Evolutionary conservation across 2,329 filamentous ascomycete genomes (phyloP), one percentile per base, ranked within the genome.

Genomic region (Diplocarpon rosae): DNA sequence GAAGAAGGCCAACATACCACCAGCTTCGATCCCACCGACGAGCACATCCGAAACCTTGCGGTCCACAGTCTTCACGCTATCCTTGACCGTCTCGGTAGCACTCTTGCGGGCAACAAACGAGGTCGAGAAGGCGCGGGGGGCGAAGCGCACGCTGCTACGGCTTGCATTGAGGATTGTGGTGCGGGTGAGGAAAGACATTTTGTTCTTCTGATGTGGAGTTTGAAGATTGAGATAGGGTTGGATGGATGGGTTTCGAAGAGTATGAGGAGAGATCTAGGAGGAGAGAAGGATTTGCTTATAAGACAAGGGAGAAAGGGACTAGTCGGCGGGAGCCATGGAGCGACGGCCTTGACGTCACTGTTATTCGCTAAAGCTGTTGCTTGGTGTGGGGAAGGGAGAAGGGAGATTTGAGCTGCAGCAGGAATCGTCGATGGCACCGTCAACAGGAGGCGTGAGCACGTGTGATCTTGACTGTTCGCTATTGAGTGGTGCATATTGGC

Each of bases 1-100:
- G 15, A 15, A 15, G 15, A 28, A 30, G 15, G 31, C 16, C 20
- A n/a, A 67, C 72, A 47, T 66, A 80, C 78, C 62, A 39, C 72
- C 71, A 37, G 67, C 65, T 53, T 82, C 68, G 58, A 83, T 77
- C 13, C 75, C 76, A 32, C 76, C 73, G 24, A 80, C 72, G 14
- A 82, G 58, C 59, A 77, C 80, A 59, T 78, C 72, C 47, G 72
- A 71, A 34, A 82, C 74, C 39, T 65, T 69, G 27, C 75, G 69
- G 64, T 82, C 75, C 5, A 79, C 74, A 5, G 63, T 65, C 63
- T 80, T 78, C 46, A 75, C 62, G 3, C 69, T 69, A 49, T 81
- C 76, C 63, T 80, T 82, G 54, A 73, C 71, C 0, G 68, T 53
- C 45, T 80, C 73, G 41, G 71, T 65, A 2, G 69, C 64, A 9